Conservation (phyloP, 179 eudicot species). For the Carnegiea gigantea region DNA sequence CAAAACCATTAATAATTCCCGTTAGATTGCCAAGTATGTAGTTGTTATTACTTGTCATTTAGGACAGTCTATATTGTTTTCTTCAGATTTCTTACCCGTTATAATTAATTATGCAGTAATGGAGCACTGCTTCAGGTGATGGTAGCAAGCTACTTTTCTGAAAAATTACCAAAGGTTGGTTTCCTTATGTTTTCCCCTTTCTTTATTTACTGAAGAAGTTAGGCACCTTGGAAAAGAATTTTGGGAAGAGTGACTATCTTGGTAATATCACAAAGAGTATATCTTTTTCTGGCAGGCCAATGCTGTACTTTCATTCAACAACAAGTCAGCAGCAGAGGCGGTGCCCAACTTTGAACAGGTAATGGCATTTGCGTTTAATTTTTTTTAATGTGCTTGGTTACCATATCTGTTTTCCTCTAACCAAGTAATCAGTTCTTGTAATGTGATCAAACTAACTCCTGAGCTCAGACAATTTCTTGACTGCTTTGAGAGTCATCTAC, state of each 20-base stretch:
- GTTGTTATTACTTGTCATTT: not conserved
- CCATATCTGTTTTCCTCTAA: not conserved
- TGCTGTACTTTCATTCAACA: conserved; percentile 92
- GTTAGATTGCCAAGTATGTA: not conserved
- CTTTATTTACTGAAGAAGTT: not conserved
- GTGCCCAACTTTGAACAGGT: conserved; percentile 99
- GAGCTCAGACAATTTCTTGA: too few relatives aligned
- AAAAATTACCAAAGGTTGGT: conserved; percentile 80
- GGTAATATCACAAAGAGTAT: conserved; percentile 27
- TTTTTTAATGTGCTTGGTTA: not conserved
- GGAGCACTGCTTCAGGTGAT: conserved; percentile 96
- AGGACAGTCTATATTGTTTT: not conserved
- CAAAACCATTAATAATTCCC: not conserved
- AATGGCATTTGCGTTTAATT: conserved; percentile 1
- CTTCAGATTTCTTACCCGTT: conserved; percentile 12
- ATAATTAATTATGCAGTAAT: conserved; percentile 51
- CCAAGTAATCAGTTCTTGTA: not conserved
- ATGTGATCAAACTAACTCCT: not conserved
- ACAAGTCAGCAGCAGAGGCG: conserved; percentile 95
- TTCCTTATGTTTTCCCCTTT: conserved; percentile 14
- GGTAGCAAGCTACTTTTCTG: conserved; percentile 77
- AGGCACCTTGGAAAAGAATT: conserved; percentile 4
- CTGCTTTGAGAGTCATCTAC: too few relatives aligned
- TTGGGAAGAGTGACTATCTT: not conserved
- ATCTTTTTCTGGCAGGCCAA: conserved; percentile 72